A percentile compares a stretch with the other conserved stretches of the same genome.
These are phyloP conservation scores for Elsinoe australis DNA, from an alignment of 2,329 filamentous ascomycete species.

Conservation along the genomic window DNA sequence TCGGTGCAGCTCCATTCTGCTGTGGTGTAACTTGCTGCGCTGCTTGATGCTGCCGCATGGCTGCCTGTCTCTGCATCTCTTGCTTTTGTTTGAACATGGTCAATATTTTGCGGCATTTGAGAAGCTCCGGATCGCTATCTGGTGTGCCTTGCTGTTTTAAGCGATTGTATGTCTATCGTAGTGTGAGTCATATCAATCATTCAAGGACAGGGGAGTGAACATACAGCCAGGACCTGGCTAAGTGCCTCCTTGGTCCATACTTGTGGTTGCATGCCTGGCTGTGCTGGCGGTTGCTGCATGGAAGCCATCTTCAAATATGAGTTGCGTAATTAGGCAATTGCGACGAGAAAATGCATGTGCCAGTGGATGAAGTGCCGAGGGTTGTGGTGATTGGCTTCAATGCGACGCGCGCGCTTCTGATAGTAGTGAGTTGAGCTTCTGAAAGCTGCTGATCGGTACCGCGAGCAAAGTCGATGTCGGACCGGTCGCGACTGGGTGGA, in stretches of 20 bases:
- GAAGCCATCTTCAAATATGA: conserved; percentile 15
- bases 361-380: background rate
- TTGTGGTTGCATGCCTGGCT: conserved; percentile 9
- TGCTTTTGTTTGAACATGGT: conserved; percentile 45
- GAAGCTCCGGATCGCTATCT: conserved; percentile 74
- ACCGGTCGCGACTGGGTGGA: conserved; percentile 1
- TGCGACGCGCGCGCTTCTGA: conserved; percentile 9
- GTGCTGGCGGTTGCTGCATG: conserved; percentile 12
- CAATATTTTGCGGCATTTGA: conserved; percentile 73
- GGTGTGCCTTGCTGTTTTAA: conserved; percentile 82
- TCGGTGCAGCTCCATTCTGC: conserved; percentile 42
- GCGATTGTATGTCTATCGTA: conserved; percentile 68
- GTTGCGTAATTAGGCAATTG: background rate
- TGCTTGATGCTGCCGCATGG: conserved; percentile 40
- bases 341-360: background rate
- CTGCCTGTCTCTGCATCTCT: conserved; percentile 34
- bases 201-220: conserved; percentile 10
- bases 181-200: conserved; percentile 2
- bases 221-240: conserved; percentile 9
- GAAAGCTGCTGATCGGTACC: conserved; percentile 7
- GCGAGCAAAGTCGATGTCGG: background rate
- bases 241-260: conserved; percentile 14
- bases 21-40: conserved; percentile 41
- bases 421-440: background rate
- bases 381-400: background rate